phyloP scores from a whole-genome alignment of 2,329 filamentous ascomycete species.

The Talaromyces sp. region DNA sequence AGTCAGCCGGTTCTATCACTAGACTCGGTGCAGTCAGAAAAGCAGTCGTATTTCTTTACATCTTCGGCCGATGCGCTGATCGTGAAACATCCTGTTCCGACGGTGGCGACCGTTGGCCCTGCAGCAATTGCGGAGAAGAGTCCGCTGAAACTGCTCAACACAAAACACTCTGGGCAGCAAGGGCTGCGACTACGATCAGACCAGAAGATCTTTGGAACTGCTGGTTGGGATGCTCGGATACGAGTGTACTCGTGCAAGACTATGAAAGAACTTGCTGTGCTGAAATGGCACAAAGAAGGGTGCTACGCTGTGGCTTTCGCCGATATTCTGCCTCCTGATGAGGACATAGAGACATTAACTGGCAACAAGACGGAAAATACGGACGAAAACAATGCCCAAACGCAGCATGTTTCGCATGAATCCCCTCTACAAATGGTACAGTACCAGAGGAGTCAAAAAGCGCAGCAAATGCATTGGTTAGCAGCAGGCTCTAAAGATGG shows the following conservation, averaged over 20 bases:
- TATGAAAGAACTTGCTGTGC: constrained; percentile 80
- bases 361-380: neutral
- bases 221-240: constrained; percentile 82
- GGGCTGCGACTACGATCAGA: constrained; percentile 72
- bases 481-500: constrained; percentile 91
- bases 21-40: constrained; percentile 46
- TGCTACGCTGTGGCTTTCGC: constrained; percentile 79
- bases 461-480: constrained; percentile 76
- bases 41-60: constrained; percentile 62
- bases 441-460: constrained; percentile 59
- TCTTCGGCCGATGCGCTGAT: constrained; percentile 78
- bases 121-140: constrained; percentile 20
- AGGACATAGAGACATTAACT: neutral
- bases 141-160: constrained; percentile 62
- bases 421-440: constrained; percentile 50
- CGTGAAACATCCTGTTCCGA: constrained; percentile 66
- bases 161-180: constrained; percentile 89
- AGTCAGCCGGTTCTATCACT: constrained; percentile 78
- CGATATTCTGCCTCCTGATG: constrained; percentile 23
- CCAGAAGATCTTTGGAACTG: constrained; percentile 78
- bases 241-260: constrained; percentile 77
- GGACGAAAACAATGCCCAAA: neutral
- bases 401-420: neutral
- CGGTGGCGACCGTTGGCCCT: neutral
- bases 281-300: constrained; percentile 91